Percentiles rank a stretch among this genome's conserved stretches.
Evolutionary conservation across 371 early-diverging fungal genomes (phyloP).

Genomic region (Vairimorpha apis): DNA sequence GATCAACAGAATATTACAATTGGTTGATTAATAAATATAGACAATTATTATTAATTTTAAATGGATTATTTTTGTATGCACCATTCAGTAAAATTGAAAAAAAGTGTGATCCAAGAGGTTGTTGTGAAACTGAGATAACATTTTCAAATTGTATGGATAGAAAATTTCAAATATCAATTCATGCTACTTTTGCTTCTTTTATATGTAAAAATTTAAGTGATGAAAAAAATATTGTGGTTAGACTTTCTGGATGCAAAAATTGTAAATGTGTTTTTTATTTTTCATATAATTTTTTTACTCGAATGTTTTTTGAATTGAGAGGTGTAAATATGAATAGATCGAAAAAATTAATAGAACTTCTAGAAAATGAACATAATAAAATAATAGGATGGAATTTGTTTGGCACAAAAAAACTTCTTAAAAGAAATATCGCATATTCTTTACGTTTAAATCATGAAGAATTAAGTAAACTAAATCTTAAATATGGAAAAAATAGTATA

Average conservation of each 20-base stretch:
- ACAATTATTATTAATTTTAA: conserved; percentile 34
- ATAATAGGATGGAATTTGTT: conserved; percentile 54
- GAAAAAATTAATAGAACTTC: conserved; percentile 30
- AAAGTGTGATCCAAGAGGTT: conserved; percentile 1
- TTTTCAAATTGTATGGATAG: conserved; percentile 41
- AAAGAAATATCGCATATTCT: conserved; percentile 61
- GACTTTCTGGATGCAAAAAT: conserved; percentile 30
- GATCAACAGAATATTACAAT: conserved; percentile 40
- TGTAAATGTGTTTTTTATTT: conserved; percentile 45
- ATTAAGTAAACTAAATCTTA: conserved; percentile 67
- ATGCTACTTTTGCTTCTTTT: conserved; percentile 37
- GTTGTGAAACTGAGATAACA: conserved; percentile 11
- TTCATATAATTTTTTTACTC: conserved; percentile 39
- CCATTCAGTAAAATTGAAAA: conserved; percentile 7
- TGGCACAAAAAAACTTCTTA: conserved; percentile 53
- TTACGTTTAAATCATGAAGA: conserved; percentile 62
- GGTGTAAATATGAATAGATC: conserved; percentile 18
- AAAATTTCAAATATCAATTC: conserved; percentile 22
- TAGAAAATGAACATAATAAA: conserved; percentile 51
- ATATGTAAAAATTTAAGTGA: conserved; percentile 30
- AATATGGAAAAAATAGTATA: conserved; percentile 77
- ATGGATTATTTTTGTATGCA: conserved; percentile 15
- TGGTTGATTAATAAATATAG: conserved; percentile 31
- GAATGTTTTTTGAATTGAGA: conserved; percentile 46
- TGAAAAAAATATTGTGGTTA: conserved; percentile 33